Evolutionary conservation across 495 filamentous ascomycete genomes (phyloP), one percentile per base, ranked within the genome.

Genomic region (Polyplosphaeria fusca): DNA sequence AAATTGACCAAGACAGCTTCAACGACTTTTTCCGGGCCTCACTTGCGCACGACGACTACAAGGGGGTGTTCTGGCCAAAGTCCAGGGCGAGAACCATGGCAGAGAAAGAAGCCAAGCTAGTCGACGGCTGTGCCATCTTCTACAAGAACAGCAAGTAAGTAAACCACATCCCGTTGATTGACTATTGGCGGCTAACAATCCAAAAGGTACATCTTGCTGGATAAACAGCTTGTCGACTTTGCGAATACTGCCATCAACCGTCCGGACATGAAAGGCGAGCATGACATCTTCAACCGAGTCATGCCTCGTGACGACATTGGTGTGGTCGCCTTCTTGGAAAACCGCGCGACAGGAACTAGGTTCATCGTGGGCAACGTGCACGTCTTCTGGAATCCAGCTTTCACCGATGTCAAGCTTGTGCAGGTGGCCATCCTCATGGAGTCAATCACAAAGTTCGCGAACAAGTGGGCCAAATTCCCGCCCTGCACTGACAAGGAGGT

Each of bases 221-320:
- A 96, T 74, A 96, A 96, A 74, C 85, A 95, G 51, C 67, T 95
- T 41, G 82, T 98, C 65, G 89, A 95, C 70, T 95, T 96, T 69
- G 83, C 85, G n/a, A 86, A 88, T 55, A 86, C 83, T 16, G 92
- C 93, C 54, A 93, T 97, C 70, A 88, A 92, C 53, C 79, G 94
- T 46, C 87, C 89, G 4, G 93, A 96, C 70, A 93, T 94, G 80
- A 97, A 96, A 72, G 86, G 88, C 28, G 86, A 91, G 47, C 87
- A 92, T 64, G 94, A 98, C 64, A 90, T 96, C 55, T 97, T 93
- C 77, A 97, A 98, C 68, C 85, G 93, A 12, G 83, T 97, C 16
- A 97, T 96, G 93, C 91, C 91, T 55, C 87, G 91, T 73, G 93
- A 98, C 73, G 88, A 97, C 66, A 95, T 98, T 63, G 92, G 87